Evolutionary conservation across 1,284 basidiomycete genomes (phyloP), one percentile per base, ranked within the genome.

Genomic region (Ceratobasidium sp.): DNA sequence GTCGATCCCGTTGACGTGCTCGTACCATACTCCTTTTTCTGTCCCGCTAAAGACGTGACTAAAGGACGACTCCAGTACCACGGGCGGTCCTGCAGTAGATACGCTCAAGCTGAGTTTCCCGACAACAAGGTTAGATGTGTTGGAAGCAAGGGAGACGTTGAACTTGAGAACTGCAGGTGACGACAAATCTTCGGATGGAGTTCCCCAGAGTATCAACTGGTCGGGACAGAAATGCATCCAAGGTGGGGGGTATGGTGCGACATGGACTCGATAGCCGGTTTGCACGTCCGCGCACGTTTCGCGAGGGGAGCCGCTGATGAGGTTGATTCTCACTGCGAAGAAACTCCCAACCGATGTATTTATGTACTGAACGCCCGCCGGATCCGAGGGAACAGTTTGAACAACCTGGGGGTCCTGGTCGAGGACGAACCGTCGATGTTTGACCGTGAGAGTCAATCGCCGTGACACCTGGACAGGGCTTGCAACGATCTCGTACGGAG

Each of bases 221-320:
- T 48, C 41, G 16, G 66, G 54, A 31, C 66, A 58, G 22, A 69
- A 69, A 11, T 48, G 54, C 34, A 69, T 56, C 66, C 66, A 69
- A 5, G 34, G 16, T 16, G 66, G 66, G 9, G 66, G 24, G 41
- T 34, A 59, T 22, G 54, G 66, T 3, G 27, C 43, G 19, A 64
- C 31, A 11, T 64, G 62, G n/a, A 51, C 62, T 49, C 29, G 62
- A n/a, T 64, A 64, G n/a, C n/a, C 27, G 9, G 43, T 24, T 34
- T 64, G 27, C n/a, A 34, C 19, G n/a, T 64, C 43, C 19, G 48
- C 16, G 27, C 22, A 29, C 3, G n/a, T n/a, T n/a, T 43, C 29
- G 16, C 39, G 29, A 41, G n/a, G 22, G 14, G 69, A 41, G 14
- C 27, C 29, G 27, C 43, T 11, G 13, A 13, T 27, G 9, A 72